Base-by-base conservation (phyloP, 2,329 filamentous ascomycete species). In the Periconia macrospinosa region DNA sequence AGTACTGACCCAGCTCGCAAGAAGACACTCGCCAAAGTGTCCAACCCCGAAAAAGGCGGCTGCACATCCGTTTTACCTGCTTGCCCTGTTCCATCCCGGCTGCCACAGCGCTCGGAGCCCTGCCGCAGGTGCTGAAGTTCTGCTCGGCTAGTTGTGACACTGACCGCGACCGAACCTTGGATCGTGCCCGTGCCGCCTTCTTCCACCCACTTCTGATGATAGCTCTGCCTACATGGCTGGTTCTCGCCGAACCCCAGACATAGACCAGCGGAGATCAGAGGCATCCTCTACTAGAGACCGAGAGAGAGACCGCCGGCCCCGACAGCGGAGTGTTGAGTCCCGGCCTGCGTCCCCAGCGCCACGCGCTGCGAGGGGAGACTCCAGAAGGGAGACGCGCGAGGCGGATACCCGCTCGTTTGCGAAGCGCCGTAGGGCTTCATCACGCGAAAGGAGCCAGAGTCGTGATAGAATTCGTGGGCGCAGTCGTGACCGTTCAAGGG, bases 231-330 rank as follows among this genome's bases (percentile, higher is more conserved):
- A 72, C 70, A 76, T 76, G 74, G 74, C 74, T 73, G 71, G 71
- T 65, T 72, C 68, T 70, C 71, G 67, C 64, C 65, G 68, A 65
- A 61, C 70, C 66, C 73, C 73, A 67, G 69, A 72, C 66, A 70
- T 74, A 75, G 74, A 75, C 58, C 70, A 75, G 71, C 74, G 73
- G 73, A 71, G 74, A 73, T 68, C 71, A 66, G 72, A 75, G 69
- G 72, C 73, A 66, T 59, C 63, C 48, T 69, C 70, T 50, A 56
- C 61, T 51, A 61, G 70, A 68, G 66, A 64, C 57, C 67, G 68
- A 57, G 69, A 70, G 44, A 61, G 46, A 18, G 23, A 42, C 19
- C 33, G 37, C 11, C 33, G 20, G 11, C 55, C 55, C 33, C 60
- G 63, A 50, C 64, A 69, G 49, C 61, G 64, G 53, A 61, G 57